These are phyloP conservation scores for Fusarium papillatum DNA, from an alignment of 2,329 filamentous ascomycete species.

Conservation along the genomic window DNA sequence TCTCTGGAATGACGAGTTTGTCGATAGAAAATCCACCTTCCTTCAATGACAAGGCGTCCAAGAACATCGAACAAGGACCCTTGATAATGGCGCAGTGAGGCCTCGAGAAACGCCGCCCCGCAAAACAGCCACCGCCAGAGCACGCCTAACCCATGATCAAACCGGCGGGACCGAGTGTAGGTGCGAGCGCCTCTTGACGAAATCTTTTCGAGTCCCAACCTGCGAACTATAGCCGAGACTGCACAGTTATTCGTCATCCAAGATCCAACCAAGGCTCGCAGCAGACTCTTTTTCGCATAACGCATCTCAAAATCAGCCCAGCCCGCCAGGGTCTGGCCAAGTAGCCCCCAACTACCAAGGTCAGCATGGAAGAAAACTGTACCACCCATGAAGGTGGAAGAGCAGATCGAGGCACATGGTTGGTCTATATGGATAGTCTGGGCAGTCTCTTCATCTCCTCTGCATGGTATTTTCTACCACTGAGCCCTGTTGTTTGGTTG, in stretches of 20 bases:
- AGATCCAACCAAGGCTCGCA: slow-evolving; percentile 13
- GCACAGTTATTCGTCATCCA: not conserved
- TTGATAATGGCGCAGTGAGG: slow-evolving; percentile 17
- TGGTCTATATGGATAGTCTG: slow-evolving; percentile 13
- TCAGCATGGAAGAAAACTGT: not conserved
- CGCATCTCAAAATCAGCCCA: not conserved
- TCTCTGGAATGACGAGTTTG: not conserved
- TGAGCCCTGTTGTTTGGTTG: slow-evolving; percentile 17
- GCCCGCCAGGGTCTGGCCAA: not conserved
- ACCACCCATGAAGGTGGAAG: slow-evolving; percentile 6
- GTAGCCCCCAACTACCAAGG: slow-evolving; percentile 6
- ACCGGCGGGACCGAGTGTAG: slow-evolving; percentile 3
- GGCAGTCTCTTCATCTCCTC: slow-evolving; percentile 23
- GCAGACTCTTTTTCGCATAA: slow-evolving; percentile 5
- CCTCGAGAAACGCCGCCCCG: slow-evolving; percentile 20
- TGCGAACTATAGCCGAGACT: not conserved
- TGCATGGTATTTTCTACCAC: slow-evolving; percentile 4
- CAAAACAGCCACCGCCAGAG: slow-evolving; percentile 17
- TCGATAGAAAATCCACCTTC: not conserved
- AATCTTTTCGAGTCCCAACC: not conserved
- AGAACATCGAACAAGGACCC: slow-evolving; percentile 6
- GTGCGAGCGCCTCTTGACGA: not conserved
- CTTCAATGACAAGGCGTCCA: not conserved
- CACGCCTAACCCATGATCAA: slow-evolving; percentile 7
- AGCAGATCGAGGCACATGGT: slow-evolving; percentile 4